phyloP scores from a whole-genome alignment of 1,139 yeast genomes.

The Meyerozyma sp. region DNA sequence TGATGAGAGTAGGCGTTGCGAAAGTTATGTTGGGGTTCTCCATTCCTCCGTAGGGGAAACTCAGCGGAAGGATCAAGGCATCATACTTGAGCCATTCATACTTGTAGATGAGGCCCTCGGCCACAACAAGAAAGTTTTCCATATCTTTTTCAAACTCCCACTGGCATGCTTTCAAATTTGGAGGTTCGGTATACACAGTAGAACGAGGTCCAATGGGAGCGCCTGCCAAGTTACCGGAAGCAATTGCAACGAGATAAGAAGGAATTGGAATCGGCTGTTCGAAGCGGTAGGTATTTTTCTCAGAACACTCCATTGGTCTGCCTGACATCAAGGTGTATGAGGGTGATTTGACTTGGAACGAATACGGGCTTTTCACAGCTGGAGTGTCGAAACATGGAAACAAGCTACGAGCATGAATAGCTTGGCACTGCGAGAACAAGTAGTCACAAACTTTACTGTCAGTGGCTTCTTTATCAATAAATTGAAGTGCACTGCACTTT shows the following conservation, averaged over 20 bases:
- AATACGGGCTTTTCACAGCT: slow-evolving; percentile 29
- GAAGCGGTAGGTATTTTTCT: slow-evolving; percentile 14
- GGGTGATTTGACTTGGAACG: slow-evolving; percentile 26
- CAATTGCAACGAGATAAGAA: slow-evolving; percentile 29
- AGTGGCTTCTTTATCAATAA: slow-evolving; percentile 33
- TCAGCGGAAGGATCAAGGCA: slow-evolving; percentile 27
- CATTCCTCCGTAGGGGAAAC: slow-evolving; percentile 39
- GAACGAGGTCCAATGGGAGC: slow-evolving; percentile 34
- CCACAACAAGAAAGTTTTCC: slow-evolving; percentile 30
- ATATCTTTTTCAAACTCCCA: slow-evolving; percentile 35
- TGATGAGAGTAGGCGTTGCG: slow-evolving; percentile 31
- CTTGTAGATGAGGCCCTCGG: slow-evolving; percentile 26
- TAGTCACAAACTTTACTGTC: slow-evolving; percentile 16
- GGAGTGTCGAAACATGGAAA: slow-evolving; percentile 44
- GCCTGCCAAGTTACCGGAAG: slow-evolving; percentile 26
- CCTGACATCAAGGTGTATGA: slow-evolving; percentile 34
- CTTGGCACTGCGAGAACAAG: slow-evolving; percentile 39
- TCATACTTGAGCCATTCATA: slow-evolving; percentile 33
- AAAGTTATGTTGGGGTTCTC: slow-evolving; percentile 35
- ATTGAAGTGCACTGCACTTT: slow-evolving; percentile 36
- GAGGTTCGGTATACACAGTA: slow-evolving; percentile 24
- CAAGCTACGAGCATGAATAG: slow-evolving; percentile 38
- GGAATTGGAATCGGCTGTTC: slow-evolving; percentile 35
- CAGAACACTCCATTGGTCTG: slow-evolving; percentile 15
- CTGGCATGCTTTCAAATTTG: slow-evolving; percentile 22